phyloP scores from a whole-genome alignment of 106 monocot genomes.

The Triglochin maritima region DNA sequence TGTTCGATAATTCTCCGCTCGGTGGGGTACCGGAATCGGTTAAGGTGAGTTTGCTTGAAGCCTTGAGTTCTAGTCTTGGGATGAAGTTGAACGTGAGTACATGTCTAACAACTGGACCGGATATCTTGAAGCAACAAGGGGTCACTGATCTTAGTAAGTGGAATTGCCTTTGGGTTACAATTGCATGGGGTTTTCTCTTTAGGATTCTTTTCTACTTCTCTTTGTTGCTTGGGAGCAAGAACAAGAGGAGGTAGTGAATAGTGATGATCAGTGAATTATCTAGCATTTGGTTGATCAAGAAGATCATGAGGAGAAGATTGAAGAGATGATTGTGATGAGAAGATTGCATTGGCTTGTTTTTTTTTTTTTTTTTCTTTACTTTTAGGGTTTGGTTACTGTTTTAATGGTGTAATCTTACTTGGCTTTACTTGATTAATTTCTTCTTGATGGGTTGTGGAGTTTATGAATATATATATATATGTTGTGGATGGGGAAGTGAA shows the following conservation, averaged over 20 bases:
- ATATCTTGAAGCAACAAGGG: slow-evolving; percentile 51
- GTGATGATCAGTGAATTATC: background rate
- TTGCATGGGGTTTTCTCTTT: slow-evolving; percentile 84
- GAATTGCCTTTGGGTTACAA: slow-evolving; percentile 53
- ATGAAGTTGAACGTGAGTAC: slow-evolving; percentile 27
- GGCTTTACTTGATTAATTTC: too few species aligned
- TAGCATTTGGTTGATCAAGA: too few species aligned
- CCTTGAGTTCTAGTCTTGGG: slow-evolving; percentile 37
- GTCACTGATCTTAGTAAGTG: slow-evolving; percentile 63
- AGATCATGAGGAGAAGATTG: too few species aligned
- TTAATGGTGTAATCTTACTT: too few species aligned
- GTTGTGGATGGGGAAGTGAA: too few species aligned
- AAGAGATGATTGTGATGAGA: too few species aligned
- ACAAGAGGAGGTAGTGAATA: slow-evolving; percentile 65
- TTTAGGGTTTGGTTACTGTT: too few species aligned
- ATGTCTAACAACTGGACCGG: slow-evolving; percentile 54
- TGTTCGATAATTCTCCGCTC: slow-evolving; percentile 83
- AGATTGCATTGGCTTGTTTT: too few species aligned
- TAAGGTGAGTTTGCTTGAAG: slow-evolving; percentile 42
- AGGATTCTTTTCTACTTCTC: slow-evolving; percentile 70
- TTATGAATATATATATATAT: too few species aligned
- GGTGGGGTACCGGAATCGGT: slow-evolving; percentile 23
- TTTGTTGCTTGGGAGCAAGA: slow-evolving; percentile 64
- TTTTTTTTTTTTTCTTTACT: too few species aligned
- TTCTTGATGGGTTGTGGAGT: too few species aligned